Conservation (phyloP, 257 asterid species). For the Ballota nigra region DNA sequence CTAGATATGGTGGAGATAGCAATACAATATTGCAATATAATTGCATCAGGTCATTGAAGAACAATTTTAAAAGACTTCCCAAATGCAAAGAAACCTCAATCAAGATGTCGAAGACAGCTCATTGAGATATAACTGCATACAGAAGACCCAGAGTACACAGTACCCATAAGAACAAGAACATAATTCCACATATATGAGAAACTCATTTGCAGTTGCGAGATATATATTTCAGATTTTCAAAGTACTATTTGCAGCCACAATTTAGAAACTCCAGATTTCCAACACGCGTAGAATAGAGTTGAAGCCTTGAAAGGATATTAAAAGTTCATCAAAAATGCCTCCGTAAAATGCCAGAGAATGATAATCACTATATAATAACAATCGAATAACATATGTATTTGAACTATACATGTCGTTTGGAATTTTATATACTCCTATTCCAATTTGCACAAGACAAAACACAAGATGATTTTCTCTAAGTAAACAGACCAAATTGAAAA, state of each 20-base stretch:
- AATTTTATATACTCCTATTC: not conserved
- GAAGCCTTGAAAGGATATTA: not conserved
- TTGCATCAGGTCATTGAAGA: not conserved
- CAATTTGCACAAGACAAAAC: slow-evolving; percentile 3
- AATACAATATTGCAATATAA: not conserved
- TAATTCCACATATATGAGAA: not conserved
- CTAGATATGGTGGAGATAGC: not conserved
- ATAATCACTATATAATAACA: not conserved
- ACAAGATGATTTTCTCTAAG: not conserved
- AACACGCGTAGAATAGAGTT: not conserved
- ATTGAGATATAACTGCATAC: not conserved
- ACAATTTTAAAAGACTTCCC: not conserved
- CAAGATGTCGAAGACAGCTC: not conserved
- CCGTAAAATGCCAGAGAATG: not conserved
- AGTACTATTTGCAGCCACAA: not conserved
- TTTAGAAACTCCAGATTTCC: not conserved
- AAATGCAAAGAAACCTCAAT: not conserved
- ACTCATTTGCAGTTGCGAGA: not conserved
- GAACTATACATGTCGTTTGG: not conserved
- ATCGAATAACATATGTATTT: not conserved
- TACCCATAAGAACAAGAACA: not conserved
- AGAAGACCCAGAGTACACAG: not conserved
- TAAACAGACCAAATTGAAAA: not conserved
- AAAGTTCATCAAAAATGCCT: not conserved
- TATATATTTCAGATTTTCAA: not conserved